Base-by-base conservation (phyloP, 1,139 yeast species). In the Nakaseomyces bracarensis region DNA sequence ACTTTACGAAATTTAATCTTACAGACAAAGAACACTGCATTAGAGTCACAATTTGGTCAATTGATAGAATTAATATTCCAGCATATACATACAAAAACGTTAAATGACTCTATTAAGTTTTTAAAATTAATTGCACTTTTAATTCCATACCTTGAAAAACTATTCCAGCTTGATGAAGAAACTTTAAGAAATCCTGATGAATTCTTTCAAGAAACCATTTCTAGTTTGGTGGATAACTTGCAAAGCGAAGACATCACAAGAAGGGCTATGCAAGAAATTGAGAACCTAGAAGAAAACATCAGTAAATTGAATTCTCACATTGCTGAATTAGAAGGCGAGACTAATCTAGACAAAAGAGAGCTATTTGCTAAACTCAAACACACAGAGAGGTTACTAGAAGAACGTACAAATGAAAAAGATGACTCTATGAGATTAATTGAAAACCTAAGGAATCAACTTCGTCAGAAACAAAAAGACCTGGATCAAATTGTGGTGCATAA, bases 211-310 rank as follows among this genome's bases (percentile, higher is more conserved):
- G 73, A 80, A 38, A 82, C 95, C 1, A 78, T 91, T 31, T 85
- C 83, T 54, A 71, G 77, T 43, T 68, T 91, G 40, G 70, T 79
- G 54, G 79, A 86, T 41, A 73, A 81, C 36, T 69, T 89, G 57
- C 77, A 80, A 48, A 83, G 95, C 0, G 96, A 89, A 57, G 95
- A 85, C 45, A 78, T 82, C 64, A 94, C 95, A 13, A 69, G 77
- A 41, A 70, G 81, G 46, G 95, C 96, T 0, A 66, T 82, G 55
- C 66, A 69, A 30, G 96, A 87, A 51, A 77, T 81, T 19, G 77
- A 73, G 43, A 75, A 71, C 21, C 69, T 77, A 27, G 72, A 75
- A 47, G 70, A 70, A 43, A 65, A 69, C 15, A 79, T 81, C 0
- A 78, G 74, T 47, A 77, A 75, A 47, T 31, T 41, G 15, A 46